Evolutionary conservation across 2,329 filamentous ascomycete genomes (phyloP).

Genomic region (Phialocephala sp.): DNA sequence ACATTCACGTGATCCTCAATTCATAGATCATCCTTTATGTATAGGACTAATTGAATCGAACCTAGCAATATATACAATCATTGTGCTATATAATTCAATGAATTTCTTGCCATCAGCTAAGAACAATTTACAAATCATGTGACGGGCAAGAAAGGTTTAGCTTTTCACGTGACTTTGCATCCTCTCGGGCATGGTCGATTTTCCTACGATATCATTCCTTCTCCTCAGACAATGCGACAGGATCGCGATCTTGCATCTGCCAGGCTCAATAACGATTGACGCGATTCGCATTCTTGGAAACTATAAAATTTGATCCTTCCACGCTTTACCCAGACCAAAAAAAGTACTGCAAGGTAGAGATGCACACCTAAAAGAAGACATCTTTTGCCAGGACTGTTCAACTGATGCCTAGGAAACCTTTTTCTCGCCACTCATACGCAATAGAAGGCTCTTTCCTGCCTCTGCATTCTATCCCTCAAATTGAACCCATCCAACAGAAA

Average conservation of each 20-base stretch:
- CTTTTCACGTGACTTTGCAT: neutral
- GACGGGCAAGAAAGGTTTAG: neutral
- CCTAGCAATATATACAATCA: neutral
- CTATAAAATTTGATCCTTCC: neutral
- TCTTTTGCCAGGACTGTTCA: neutral
- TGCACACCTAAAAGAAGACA: neutral
- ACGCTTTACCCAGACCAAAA: neutral
- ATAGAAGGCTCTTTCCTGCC: neutral
- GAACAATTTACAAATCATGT: neutral
- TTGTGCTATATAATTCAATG: neutral
- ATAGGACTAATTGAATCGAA: neutral
- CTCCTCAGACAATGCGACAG: neutral
- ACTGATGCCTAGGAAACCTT: neutral
- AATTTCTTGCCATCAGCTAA: neutral
- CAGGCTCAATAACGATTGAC: neutral
- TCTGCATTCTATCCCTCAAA: neutral
- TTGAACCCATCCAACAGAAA: neutral
- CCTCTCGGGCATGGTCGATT: neutral
- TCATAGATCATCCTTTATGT: neutral
- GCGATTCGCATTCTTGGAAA: neutral
- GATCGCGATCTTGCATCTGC: neutral
- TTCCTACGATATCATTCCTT: neutral
- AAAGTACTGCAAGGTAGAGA: neutral
- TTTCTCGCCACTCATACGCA: neutral
- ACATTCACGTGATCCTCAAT: neutral